Evolutionary conservation across 1,284 basidiomycete species (phyloP), one percentile per base, ranked within the genome.

Genomic region (Irpex sp.): DNA sequence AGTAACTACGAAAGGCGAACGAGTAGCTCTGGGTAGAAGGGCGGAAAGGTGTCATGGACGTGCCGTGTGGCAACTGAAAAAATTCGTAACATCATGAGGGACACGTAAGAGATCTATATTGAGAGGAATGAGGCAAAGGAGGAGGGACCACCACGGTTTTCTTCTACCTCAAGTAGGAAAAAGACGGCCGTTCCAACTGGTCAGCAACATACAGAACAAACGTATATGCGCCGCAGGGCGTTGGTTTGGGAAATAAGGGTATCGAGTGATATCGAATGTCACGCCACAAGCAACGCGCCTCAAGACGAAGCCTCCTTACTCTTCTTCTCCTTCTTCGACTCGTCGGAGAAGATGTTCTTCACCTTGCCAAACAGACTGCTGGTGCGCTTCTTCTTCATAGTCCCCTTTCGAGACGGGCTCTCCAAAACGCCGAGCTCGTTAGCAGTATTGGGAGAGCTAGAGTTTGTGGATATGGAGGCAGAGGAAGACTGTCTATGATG

Each of bases 361-460:
- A 75, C 60, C 70, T 70, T 71, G 58, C 71, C 72, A 31, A 75
- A 74, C 61, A 75, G 56, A 65, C 73, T 74, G 60, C 64, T 71
- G 13, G 59, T 63, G 34, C 73, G 71, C 71, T 72, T 72, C 65
- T 66, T 68, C 60, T 70, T 66, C 63, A 65, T 66, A 34, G 68
- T 63, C 58, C 68, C 62, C 48, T 62, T 38, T 52, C 62, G 59
- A 67, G 60, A 52, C 15, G 61, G 58, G n/a, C 54, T n/a, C 8
- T 60, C 57, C 19, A 59, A 61, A 52, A 64, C 64, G 40, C 67
- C 68, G 52, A 65, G 62, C 63, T 68, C 61, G 52, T 66, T 67
- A 66, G 58, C n/a, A 8, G 57, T 69, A 26, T 70, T 70, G 49
- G 68, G 62, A 15, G 54, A 56, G 63, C 40, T 44, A 5, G 40